phyloP scores from a whole-genome alignment of 2,329 filamentous ascomycete genomes.

The Graphium sp. region DNA sequence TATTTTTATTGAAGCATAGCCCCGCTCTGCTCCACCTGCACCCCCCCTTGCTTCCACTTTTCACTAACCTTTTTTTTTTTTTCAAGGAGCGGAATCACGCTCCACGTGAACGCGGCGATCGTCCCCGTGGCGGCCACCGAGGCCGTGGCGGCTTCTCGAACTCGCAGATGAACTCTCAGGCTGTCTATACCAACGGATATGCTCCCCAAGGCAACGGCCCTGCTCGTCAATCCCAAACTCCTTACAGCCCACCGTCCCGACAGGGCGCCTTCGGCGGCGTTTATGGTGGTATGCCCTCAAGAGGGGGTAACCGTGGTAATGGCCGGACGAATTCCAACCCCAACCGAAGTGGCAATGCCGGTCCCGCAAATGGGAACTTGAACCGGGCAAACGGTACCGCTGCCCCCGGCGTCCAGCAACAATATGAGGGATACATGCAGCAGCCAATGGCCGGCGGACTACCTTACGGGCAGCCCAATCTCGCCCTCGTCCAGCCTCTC shows the following conservation, averaged over 20 bases:
- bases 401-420: constrained; percentile 10
- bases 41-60: neutral
- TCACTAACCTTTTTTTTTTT: neutral
- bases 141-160: constrained; percentile 23
- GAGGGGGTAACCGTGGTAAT: constrained; percentile 14
- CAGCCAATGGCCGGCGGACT: constrained; percentile 3
- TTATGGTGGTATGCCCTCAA: constrained; percentile 15
- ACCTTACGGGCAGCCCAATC: too few species aligned
- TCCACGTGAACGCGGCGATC: constrained; percentile 20
- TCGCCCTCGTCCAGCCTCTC: constrained; percentile 7
- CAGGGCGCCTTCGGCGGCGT: constrained; percentile 19
- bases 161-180: constrained; percentile 15
- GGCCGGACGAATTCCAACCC: constrained; percentile 13
- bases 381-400: too few species aligned
- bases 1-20: too few species aligned
- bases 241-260: constrained; percentile 26
- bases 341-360: neutral
- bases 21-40: neutral
- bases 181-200: constrained; percentile 17
- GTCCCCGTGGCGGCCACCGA: constrained; percentile 25
- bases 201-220: constrained; percentile 11
- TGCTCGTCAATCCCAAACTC: constrained; percentile 16
- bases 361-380: too few species aligned
- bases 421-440: too few species aligned
- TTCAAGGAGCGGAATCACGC: constrained; percentile 9